These are phyloP conservation scores for Hypoxylon sp. DNA, from an alignment of 2,329 filamentous ascomycete genomes.

Conservation along the genomic window DNA sequence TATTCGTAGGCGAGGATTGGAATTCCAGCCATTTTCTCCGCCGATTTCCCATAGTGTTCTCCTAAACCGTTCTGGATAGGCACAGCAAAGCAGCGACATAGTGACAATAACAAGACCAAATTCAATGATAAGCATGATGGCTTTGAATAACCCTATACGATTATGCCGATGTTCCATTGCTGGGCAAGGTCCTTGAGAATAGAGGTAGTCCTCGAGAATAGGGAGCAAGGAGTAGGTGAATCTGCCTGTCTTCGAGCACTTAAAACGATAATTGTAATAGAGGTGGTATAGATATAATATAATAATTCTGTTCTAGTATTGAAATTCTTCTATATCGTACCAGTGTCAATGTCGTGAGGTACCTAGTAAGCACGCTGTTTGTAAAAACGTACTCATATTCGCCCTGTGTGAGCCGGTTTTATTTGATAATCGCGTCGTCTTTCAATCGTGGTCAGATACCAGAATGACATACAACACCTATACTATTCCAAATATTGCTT, in stretches of 20 bases:
- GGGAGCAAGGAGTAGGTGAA: neutral
- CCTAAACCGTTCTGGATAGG: conserved; percentile 37
- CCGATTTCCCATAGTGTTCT: conserved; percentile 40
- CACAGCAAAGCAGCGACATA: conserved; percentile 32
- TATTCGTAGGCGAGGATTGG: conserved; percentile 43
- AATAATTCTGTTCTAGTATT: neutral
- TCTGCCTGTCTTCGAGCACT: neutral
- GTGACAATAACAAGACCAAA: conserved; percentile 19
- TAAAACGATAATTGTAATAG: neutral
- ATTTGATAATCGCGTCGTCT: neutral
- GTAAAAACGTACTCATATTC: neutral
- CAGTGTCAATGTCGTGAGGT: neutral
- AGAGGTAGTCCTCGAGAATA: neutral
- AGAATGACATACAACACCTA: neutral
- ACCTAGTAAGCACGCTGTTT: neutral
- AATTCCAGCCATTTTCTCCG: conserved; percentile 47
- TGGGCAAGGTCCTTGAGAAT: neutral
- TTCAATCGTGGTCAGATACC: neutral
- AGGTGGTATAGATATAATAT: neutral
- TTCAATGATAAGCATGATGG: conserved; percentile 3
- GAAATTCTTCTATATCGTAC: neutral
- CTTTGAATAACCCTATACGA: neutral
- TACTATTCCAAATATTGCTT: neutral
- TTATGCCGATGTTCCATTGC: conserved; percentile 2
- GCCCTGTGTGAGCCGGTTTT: neutral